Base-by-base conservation (phyloP, 805 yeast species). In the Candida succiphila region DNA sequence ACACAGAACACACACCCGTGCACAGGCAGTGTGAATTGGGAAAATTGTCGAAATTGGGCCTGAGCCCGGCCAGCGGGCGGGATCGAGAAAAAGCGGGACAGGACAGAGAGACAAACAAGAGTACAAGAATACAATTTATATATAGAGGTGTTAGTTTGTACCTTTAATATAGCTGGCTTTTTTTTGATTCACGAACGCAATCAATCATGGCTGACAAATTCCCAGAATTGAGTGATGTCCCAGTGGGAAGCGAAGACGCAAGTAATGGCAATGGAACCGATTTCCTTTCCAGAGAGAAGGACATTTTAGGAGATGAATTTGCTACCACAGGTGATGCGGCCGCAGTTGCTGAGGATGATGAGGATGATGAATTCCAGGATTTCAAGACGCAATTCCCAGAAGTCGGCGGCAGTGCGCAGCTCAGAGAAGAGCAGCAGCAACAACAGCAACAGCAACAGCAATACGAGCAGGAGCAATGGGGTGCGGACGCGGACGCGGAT, bases 141-240 rank as follows among this genome's bases (percentile, higher is more conserved):
- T n/a, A n/a, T n/a, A n/a, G n/a, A n/a, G n/a, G n/a, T n/a, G n/a
- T n/a, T n/a, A n/a, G n/a, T n/a, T n/a, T n/a, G n/a, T n/a, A n/a
- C n/a, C n/a, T n/a, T n/a, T n/a, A n/a, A n/a, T n/a, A n/a, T n/a
- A n/a, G n/a, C n/a, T n/a, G n/a, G n/a, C n/a, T n/a, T n/a, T n/a
- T n/a, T n/a, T n/a, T n/a, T n/a, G n/a, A n/a, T n/a, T n/a, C n/a
- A n/a, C n/a, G n/a, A n/a, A n/a, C n/a, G n/a, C n/a, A n/a, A n/a
- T n/a, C n/a, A n/a, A 25, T 25, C 30, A 78, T 78, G 85, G 74
- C 84, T 35, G 89, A 82, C 41, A 78, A 79, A 58, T 81, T 75
- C 54, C 92, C 94, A 31, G 86, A 73, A 40, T 63, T 80, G 42
- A 77, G 71, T 34, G 68, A 72, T 29, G 59, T 58, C 25, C 50